These are phyloP conservation scores for Trichoderma aggressivum DNA, from an alignment of 2,329 filamentous ascomycete genomes.

Conservation along the genomic window DNA sequence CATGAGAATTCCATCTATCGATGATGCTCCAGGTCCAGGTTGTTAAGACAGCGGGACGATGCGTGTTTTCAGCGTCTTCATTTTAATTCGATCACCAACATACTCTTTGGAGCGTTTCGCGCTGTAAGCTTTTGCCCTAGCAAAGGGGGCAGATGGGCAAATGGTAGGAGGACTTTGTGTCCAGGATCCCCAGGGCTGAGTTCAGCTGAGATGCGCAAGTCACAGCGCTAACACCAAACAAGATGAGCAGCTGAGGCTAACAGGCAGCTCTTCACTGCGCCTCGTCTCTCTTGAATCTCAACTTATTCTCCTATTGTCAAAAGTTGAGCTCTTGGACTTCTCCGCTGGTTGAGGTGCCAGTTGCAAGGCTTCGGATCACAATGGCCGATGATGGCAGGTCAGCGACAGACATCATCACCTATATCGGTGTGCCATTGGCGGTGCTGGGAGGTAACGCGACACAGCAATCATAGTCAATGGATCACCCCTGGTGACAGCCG, in stretches of 20 bases:
- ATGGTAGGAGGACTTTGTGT: not conserved
- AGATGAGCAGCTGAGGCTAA: constrained; percentile 1
- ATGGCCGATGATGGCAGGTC: constrained; percentile 35
- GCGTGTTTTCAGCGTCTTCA: not conserved
- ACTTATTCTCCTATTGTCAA: not conserved
- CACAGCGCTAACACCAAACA: constrained; percentile 6
- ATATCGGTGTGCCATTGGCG: constrained; percentile 56
- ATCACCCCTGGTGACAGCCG: not conserved
- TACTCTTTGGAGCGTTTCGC: fast-evolving
- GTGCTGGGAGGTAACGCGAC: constrained; percentile 44
- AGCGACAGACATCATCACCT: constrained; percentile 52
- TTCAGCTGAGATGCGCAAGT: constrained; percentile 7
- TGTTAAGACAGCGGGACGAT: not conserved
- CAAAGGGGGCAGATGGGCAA: not conserved
- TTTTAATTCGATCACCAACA: not conserved
- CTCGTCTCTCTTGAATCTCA: not conserved
- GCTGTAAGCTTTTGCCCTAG: not conserved
- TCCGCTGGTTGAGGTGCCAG: not conserved
- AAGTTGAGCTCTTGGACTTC: not conserved
- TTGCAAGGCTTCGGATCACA: not conserved
- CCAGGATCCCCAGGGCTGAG: not conserved
- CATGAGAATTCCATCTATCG: not conserved
- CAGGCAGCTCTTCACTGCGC: not conserved
- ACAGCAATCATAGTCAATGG: constrained; percentile 4
- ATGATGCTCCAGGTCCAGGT: not conserved